Conservation (phyloP, 345 rosid genomes). For the Pistacia vera region DNA sequence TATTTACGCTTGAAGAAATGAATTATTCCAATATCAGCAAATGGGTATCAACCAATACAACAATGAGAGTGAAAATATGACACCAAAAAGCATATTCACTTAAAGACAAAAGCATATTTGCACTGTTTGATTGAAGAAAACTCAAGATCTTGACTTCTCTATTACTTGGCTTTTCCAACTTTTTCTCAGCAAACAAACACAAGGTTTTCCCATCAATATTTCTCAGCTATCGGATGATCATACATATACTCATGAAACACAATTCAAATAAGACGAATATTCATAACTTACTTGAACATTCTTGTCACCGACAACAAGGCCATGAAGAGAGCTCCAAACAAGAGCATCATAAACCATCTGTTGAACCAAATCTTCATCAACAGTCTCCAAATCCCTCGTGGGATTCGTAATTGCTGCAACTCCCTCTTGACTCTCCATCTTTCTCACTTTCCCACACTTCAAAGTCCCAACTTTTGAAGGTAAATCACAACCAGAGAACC, state of each 20-base stretch:
- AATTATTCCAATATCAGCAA: neutral
- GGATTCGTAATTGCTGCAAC: slow-evolving; percentile 22
- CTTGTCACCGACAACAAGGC: slow-evolving; percentile 90
- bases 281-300: slow-evolving; percentile 47
- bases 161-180: neutral
- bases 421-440: slow-evolving; percentile 46
- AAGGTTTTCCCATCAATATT: neutral
- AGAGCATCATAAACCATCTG: slow-evolving; percentile 86
- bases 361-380: slow-evolving; percentile 63
- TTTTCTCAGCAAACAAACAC: neutral
- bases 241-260: neutral
- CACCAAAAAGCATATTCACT: neutral
- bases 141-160: neutral
- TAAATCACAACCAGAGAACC: slow-evolving; percentile 1
- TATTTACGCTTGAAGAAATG: too few species aligned
- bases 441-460: slow-evolving; percentile 39
- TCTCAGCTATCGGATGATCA: neutral
- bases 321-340: slow-evolving; percentile 96
- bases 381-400: slow-evolving; percentile 46
- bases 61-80: neutral
- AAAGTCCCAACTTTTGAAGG: slow-evolving; percentile 31
- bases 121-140: neutral
- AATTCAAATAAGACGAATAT: neutral
- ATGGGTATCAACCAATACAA: neutral
- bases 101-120: neutral